A percentile compares a stretch with the other conserved stretches of the same genome.
These are phyloP conservation scores for Pseudonectria buxi DNA, from an alignment of 2,329 filamentous ascomycete genomes.

Conservation along the genomic window DNA sequence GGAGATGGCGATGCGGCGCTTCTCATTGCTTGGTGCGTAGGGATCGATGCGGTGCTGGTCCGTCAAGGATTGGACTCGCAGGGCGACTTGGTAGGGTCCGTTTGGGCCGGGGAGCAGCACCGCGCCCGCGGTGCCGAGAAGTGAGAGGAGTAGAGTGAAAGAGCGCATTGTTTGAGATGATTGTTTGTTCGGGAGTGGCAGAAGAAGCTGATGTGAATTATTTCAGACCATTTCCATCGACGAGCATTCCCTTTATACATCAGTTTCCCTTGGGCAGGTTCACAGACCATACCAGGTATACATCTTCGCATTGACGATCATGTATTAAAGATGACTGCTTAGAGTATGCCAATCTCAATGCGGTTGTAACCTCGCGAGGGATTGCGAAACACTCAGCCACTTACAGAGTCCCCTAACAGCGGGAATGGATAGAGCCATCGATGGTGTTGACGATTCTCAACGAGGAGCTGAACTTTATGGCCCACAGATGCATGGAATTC, in stretches of 20 bases:
- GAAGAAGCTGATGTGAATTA: not conserved
- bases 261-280: too few relatives aligned
- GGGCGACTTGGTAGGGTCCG: constrained; percentile 25
- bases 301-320: too few relatives aligned
- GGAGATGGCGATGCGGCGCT: constrained; percentile 22
- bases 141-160: constrained; percentile 5
- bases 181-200: not conserved
- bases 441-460: not conserved
- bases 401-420: too few relatives aligned
- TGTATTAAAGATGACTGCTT: too few relatives aligned
- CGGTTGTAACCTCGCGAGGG: too few relatives aligned
- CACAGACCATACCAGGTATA: too few relatives aligned
- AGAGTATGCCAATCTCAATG: too few relatives aligned
- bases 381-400: too few relatives aligned
- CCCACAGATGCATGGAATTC: too few relatives aligned
- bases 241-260: too few relatives aligned
- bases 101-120: constrained; percentile 21
- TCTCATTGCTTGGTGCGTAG: constrained; percentile 17
- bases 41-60: constrained; percentile 26
- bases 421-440: too few relatives aligned
- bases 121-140: constrained; percentile 14
- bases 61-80: constrained; percentile 20
- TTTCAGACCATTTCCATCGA: too few relatives aligned
- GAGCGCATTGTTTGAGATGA: constrained; percentile 14
- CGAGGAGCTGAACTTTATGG: constrained; percentile 8